Base-by-base conservation (phyloP, 257 asterid species). In the Oldenlandia corymbosa region DNA sequence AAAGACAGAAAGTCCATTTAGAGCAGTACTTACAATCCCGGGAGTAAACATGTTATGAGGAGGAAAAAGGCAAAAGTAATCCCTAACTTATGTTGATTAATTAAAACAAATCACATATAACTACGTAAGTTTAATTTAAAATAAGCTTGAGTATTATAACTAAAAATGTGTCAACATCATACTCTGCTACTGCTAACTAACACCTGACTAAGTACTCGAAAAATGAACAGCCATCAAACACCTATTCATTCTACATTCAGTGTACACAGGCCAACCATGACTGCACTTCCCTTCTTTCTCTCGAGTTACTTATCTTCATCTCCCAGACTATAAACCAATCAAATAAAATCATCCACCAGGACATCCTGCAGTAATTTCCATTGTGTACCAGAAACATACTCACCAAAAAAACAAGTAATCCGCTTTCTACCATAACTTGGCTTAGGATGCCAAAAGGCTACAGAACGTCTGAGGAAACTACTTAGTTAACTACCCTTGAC, bases 191-290 rank as follows among this genome's bases (percentile, higher is more conserved):
- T 41, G 39, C 9, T 46, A 42, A 60, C 47, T n/a, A 43, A 60
- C 39, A 23, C 14, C 36, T 2, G 28, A 26, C 50, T 7, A 60
- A 34, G 6, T 41, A 23, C 52, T 43, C 50, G 36, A 7, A 14
- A 11, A 60, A 39, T 20, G 52, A 41, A 60, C 34, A 41, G 16
- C 39, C 14, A 24, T 28, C 26, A 26, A 41, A 47, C 17, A 42
- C 10, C 52, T 30, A 60, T 24, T 36, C 52, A 60, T 36, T 30
- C 65, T 26, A 41, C 49, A 42, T 36, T 34, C 50, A 60, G 37
- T 1, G n/a, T 20, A 5, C n/a, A 39, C 10, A 21, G 18, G 49
- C 48, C 14, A n/a, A n/a, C 32, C 13, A 43, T 36, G 7, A 5
- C n/a, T 58, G 11, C 11, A 18, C 48, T n/a, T n/a, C n/a, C 50